These are phyloP conservation scores for Setaria italica DNA, from an alignment of 202 grass and related monocot species.

Conservation along the genomic window DNA sequence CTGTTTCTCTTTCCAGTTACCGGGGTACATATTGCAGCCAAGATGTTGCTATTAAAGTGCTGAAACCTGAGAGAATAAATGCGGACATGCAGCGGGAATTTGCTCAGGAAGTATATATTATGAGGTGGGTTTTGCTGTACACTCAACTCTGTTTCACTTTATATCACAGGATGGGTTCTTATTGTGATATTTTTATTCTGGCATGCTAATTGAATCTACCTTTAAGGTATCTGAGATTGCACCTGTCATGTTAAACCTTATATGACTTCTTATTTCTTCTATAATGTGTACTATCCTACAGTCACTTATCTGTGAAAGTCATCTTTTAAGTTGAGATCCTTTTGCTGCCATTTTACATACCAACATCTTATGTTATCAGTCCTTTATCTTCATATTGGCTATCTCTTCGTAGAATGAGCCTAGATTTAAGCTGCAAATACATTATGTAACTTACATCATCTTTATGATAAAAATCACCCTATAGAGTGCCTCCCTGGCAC, in stretches of 20 bases:
- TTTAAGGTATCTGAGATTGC: neutral
- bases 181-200: slow-evolving; percentile 14
- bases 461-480: slow-evolving; percentile 18
- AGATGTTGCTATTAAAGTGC: slow-evolving; percentile 98
- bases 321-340: neutral
- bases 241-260: slow-evolving; percentile 3
- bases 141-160: slow-evolving; percentile 19
- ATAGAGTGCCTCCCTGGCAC: neutral
- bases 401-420: slow-evolving; percentile 6
- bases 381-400: slow-evolving; percentile 23
- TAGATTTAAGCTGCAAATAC: neutral
- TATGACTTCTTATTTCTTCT: slow-evolving; percentile 38
- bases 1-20: slow-evolving; percentile 62
- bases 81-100: slow-evolving; percentile 93
- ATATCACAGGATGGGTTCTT: slow-evolving; percentile 17
- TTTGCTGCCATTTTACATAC: slow-evolving; percentile 21
- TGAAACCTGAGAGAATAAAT: slow-evolving; percentile 90
- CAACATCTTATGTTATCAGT: neutral
- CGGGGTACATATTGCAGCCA: slow-evolving; percentile 93
- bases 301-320: neutral
- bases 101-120: slow-evolving; percentile 99
- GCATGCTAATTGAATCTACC: neutral
- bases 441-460: slow-evolving; percentile 18
- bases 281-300: neutral
- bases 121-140: slow-evolving; percentile 65